phyloP scores from a whole-genome alignment of 108 stramenopile species.

The Thalassiosira profunda region DNA sequence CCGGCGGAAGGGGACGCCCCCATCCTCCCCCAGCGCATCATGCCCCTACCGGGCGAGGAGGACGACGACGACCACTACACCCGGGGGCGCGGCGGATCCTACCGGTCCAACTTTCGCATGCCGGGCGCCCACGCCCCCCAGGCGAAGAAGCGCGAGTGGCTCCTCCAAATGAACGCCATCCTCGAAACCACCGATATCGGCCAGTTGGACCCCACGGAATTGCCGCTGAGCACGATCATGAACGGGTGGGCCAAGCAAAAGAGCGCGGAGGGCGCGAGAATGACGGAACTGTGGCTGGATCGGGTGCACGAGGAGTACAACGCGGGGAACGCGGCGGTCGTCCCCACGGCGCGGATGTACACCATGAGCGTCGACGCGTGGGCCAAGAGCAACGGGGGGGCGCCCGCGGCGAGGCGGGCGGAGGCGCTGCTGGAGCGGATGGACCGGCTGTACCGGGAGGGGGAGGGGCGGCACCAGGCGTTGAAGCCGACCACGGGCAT shows the following conservation, averaged over 20 bases:
- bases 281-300: slow-evolving; percentile 86
- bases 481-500: slow-evolving; percentile 84
- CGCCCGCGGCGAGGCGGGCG: slow-evolving; percentile 76
- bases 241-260: slow-evolving; percentile 92
- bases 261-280: slow-evolving; percentile 73
- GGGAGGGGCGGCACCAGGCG: slow-evolving; percentile 55
- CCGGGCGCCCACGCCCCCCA: slow-evolving; percentile 49
- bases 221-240: slow-evolving; percentile 82
- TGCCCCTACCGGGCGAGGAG: slow-evolving; percentile 24
- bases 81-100: too few relatives aligned
- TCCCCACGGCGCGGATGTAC: slow-evolving; percentile 81
- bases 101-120: too few relatives aligned
- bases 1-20: slow-evolving; percentile 16
- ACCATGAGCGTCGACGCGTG: slow-evolving; percentile 92
- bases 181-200: slow-evolving; percentile 72
- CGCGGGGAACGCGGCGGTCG: slow-evolving; percentile 67
- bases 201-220: slow-evolving; percentile 64
- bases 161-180: slow-evolving; percentile 82
- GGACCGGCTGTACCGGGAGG: slow-evolving; percentile 67
- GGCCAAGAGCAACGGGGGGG: slow-evolving; percentile 86
- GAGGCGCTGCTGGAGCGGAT: slow-evolving; percentile 83
- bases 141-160: slow-evolving; percentile 82
- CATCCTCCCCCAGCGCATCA: slow-evolving; percentile 46
- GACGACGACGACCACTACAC: slow-evolving; percentile 30
- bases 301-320: slow-evolving; percentile 70